Percentiles rank a stretch among this genome's conserved stretches.
phyloP scores from a whole-genome alignment of 2,329 filamentous ascomycete genomes.

The Aspergillus puulaauensis region DNA sequence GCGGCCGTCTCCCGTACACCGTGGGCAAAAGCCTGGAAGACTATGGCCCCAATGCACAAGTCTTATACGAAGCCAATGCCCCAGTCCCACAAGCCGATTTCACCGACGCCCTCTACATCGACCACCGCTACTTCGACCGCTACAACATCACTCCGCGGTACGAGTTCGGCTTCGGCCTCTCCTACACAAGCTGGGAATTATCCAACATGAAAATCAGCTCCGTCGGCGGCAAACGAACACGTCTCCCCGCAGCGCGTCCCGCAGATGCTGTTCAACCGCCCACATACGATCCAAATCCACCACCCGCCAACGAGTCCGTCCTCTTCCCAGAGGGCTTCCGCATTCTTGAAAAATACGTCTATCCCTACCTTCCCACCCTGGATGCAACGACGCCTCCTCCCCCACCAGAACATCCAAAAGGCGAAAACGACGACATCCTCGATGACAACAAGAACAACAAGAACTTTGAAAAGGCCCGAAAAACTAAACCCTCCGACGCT shows the following conservation, averaged over 20 bases:
- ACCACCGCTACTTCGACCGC: slow-evolving; percentile 88
- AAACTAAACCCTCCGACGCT: slow-evolving; percentile 53
- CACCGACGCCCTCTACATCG: slow-evolving; percentile 78
- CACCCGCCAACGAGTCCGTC: slow-evolving; percentile 52
- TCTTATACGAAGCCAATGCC: slow-evolving; percentile 69
- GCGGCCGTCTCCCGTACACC: slow-evolving; percentile 84
- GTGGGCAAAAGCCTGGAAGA: slow-evolving; percentile 73
- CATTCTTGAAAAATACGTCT: slow-evolving; percentile 68
- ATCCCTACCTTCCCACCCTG: slow-evolving; percentile 63
- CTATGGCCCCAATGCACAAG: slow-evolving; percentile 70
- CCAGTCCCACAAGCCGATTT: slow-evolving; percentile 80
- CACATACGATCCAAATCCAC: slow-evolving; percentile 55
- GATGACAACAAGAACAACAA: slow-evolving; percentile 55
- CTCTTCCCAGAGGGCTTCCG: slow-evolving; percentile 62
- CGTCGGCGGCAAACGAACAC: slow-evolving; percentile 48
- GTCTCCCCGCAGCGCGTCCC: slow-evolving; percentile 45
- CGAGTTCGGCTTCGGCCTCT: slow-evolving; percentile 83
- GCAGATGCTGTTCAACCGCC: slow-evolving; percentile 49
- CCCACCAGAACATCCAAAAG: slow-evolving; percentile 30
- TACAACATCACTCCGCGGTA: slow-evolving; percentile 71
- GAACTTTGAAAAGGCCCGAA: slow-evolving; percentile 32
- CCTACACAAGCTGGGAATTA: slow-evolving; percentile 73
- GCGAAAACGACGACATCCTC: slow-evolving; percentile 57
- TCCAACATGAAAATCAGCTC: slow-evolving; percentile 51
- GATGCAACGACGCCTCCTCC: slow-evolving; percentile 45